These are phyloP conservation scores for Boletus coccyginus DNA, from an alignment of 768 basidiomycete genomes.

Conservation along the genomic window DNA sequence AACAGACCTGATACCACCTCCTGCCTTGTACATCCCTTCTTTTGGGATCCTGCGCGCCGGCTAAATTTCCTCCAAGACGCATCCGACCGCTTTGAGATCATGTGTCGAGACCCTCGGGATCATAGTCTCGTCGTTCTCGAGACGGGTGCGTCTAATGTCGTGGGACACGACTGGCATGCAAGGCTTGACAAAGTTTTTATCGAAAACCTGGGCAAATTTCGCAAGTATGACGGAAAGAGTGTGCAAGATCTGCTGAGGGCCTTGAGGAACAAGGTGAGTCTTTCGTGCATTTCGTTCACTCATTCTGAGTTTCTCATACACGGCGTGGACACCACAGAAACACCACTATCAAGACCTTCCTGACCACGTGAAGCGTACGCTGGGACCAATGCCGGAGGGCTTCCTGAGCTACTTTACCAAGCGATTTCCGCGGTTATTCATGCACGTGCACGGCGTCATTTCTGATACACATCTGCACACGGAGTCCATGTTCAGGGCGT, in stretches of 20 bases:
- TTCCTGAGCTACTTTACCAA: slow-evolving; percentile 91
- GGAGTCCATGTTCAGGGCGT: slow-evolving; percentile 89
- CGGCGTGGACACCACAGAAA: slow-evolving; percentile 57
- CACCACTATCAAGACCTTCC: slow-evolving; percentile 98
- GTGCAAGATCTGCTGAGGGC: slow-evolving; percentile 93
- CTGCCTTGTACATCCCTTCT: slow-evolving; percentile 92
- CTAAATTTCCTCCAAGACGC: slow-evolving; percentile 96
- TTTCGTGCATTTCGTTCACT: not conserved
- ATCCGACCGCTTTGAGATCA: slow-evolving; percentile 96
- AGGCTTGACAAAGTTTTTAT: slow-evolving; percentile 86
- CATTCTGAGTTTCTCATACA: slow-evolving; percentile 8
- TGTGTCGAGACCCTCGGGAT: slow-evolving; percentile 90
- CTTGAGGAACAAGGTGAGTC: slow-evolving; percentile 86
- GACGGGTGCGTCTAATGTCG: slow-evolving; percentile 60
- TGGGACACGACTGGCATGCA: slow-evolving; percentile 89
- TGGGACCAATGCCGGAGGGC: slow-evolving; percentile 90
- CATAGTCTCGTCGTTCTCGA: slow-evolving; percentile 74
- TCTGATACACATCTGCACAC: slow-evolving; percentile 63
- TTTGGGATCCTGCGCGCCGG: slow-evolving; percentile 88
- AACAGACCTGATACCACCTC: slow-evolving; percentile 81
- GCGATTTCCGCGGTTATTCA: slow-evolving; percentile 87
- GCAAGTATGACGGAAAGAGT: slow-evolving; percentile 91
- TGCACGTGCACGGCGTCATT: slow-evolving; percentile 89
- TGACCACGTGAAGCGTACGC: slow-evolving; percentile 81
- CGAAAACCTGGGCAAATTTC: slow-evolving; percentile 94